Conservation (phyloP, 1,284 basidiomycete genomes). For the Coriolopsis trogii region DNA sequence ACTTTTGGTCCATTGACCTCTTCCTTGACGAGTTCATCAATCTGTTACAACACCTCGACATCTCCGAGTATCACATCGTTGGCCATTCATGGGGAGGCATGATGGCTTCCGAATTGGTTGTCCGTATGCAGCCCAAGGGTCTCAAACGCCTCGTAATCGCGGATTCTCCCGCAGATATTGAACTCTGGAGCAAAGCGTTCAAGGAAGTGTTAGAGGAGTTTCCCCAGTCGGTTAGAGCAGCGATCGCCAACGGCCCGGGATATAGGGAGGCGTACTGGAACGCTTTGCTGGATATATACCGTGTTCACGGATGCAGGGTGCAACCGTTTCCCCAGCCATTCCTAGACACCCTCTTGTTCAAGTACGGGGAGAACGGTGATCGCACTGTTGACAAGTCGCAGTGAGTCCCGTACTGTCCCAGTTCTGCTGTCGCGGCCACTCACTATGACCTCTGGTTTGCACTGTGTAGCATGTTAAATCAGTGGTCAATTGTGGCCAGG, state of each 20-base stretch:
- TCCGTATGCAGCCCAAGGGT: constrained; percentile 27
- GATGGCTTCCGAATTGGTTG: constrained; percentile 26
- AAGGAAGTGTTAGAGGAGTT: background rate
- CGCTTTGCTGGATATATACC: constrained; percentile 23
- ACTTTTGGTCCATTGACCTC: constrained; percentile 36
- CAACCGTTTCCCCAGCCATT: constrained; percentile 27
- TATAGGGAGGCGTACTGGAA: constrained; percentile 25
- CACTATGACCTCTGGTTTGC: constrained; percentile 45
- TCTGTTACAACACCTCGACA: constrained; percentile 29
- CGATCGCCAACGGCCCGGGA: background rate
- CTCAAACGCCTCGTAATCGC: background rate
- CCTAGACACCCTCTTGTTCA: constrained; percentile 15
- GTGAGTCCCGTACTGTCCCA: constrained; percentile 12
- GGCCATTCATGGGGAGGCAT: constrained; percentile 40
- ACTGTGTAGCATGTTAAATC: constrained; percentile 45
- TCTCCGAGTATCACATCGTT: constrained; percentile 29
- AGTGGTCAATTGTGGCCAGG: constrained; percentile 32
- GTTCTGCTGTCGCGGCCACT: too few species aligned
- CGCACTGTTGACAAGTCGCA: constrained; percentile 20
- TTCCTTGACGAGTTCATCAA: constrained; percentile 37
- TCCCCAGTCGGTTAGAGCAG: background rate
- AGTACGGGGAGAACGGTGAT: constrained; percentile 21
- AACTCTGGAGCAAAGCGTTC: background rate
- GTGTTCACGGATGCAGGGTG: constrained; percentile 25
- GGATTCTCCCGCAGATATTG: background rate